These are phyloP conservation scores for Syzygium grande DNA, from an alignment of 345 rosid species.

Conservation along the genomic window DNA sequence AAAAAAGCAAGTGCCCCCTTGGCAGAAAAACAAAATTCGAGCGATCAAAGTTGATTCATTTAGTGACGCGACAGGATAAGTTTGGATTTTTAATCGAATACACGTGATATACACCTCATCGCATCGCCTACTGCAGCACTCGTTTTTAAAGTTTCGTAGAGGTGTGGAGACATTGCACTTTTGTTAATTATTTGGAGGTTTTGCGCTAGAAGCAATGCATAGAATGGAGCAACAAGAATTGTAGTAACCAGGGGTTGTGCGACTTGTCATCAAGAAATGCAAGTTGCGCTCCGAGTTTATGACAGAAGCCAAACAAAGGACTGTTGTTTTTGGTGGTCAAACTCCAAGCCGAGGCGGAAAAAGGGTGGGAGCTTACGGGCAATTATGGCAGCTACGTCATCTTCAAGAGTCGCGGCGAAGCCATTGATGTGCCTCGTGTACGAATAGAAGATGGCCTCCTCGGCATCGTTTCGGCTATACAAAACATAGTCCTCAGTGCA, in stretches of 20 bases:
- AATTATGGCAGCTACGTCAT: constrained; percentile 39
- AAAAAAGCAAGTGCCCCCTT: not conserved
- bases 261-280: not conserved
- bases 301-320: not conserved
- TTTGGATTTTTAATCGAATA: not conserved
- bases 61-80: not conserved
- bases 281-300: not conserved
- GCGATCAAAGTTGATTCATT: not conserved
- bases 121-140: not conserved
- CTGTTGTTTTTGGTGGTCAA: not conserved
- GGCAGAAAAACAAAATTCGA: not conserved
- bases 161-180: not conserved
- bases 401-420: constrained; percentile 64
- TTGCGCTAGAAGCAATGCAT: not conserved
- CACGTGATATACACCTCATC: not conserved
- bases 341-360: not conserved
- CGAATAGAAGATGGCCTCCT: constrained; percentile 56
- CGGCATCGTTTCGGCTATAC: constrained; percentile 38
- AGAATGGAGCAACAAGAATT: not conserved
- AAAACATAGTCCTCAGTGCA: not conserved
- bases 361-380: constrained; percentile 26
- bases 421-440: constrained; percentile 79
- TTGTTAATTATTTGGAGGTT: not conserved
- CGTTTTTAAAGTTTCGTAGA: not conserved
- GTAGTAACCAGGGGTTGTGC: not conserved